Percentiles rank a stretch among this genome's conserved stretches.
phyloP scores from a whole-genome alignment of 176 grass and related monocot species.

The Pharus latifolius region DNA sequence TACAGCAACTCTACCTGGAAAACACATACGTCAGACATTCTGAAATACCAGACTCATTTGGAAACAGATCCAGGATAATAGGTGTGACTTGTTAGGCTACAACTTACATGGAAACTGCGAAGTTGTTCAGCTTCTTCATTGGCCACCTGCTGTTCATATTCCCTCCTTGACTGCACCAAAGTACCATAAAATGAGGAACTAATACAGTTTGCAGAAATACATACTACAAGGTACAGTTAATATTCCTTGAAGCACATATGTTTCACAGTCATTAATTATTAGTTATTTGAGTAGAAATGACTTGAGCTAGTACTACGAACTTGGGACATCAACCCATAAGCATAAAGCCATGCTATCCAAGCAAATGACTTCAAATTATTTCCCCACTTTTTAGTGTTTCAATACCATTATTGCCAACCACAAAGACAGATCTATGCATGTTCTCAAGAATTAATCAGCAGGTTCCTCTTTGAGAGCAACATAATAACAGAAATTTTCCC shows the following conservation, averaged over 20 bases:
- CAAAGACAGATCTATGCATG: background rate
- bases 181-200: conserved; percentile 13
- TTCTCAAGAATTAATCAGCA: background rate
- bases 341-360: background rate
- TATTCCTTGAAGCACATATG: background rate
- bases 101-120: conserved; percentile 73
- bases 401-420: background rate
- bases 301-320: background rate
- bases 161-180: conserved; percentile 57
- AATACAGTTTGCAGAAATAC: background rate
- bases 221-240: background rate
- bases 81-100: background rate
- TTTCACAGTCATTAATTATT: background rate
- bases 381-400: background rate
- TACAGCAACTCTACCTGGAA: background rate
- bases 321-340: background rate
- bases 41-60: background rate
- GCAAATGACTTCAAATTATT: background rate
- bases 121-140: conserved; percentile 78
- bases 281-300: background rate
- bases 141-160: conserved; percentile 80
- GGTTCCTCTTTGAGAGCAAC: background rate
- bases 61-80: background rate
- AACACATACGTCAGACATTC: background rate
- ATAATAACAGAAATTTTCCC: background rate